Conservation (phyloP, 148 eudicot genomes). For the Tetragonia tetragonoides region DNA sequence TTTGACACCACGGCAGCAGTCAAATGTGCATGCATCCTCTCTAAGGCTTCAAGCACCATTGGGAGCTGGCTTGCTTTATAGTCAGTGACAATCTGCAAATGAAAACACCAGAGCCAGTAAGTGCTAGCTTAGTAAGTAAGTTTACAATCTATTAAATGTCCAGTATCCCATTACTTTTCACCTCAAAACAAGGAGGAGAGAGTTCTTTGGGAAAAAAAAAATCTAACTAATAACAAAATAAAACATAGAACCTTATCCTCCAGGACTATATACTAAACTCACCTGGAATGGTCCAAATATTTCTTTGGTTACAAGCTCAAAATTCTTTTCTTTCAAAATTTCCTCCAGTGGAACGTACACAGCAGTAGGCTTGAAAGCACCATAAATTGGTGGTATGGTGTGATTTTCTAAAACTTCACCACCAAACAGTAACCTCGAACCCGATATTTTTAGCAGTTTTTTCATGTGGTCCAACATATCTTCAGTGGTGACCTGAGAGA, state of each 20-base stretch:
- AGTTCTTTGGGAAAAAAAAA: no score
- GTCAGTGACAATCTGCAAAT: slow-evolving; percentile 68
- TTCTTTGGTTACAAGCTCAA: slow-evolving; percentile 77
- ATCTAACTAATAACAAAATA: no score
- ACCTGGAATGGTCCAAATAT: slow-evolving; percentile 98
- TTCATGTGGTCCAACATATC: slow-evolving; percentile 76
- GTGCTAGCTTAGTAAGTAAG: not conserved
- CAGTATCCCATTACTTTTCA: not conserved
- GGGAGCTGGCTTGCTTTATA: slow-evolving; percentile 78
- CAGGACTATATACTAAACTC: slow-evolving; percentile 9
- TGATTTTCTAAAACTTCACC: slow-evolving; percentile 86
- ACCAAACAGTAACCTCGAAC: slow-evolving; percentile 81
- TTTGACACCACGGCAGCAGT: slow-evolving; percentile 97
- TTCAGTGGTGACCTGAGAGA: slow-evolving; percentile 75
- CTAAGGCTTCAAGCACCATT: slow-evolving; percentile 71
- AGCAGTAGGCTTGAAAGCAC: slow-evolving; percentile 94
- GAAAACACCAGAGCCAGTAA: not conserved
- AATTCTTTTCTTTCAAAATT: slow-evolving; percentile 72
- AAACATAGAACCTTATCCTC: no score
- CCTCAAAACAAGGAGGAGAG: not conserved
- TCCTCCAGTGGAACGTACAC: slow-evolving; percentile 86
- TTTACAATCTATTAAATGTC: not conserved
- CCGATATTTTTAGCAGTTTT: slow-evolving; percentile 73
- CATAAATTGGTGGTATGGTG: slow-evolving; percentile 72
- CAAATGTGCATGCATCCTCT: slow-evolving; percentile 96